Evolutionary conservation across 2,329 filamentous ascomycete genomes (phyloP), one percentile per base, ranked within the genome.

Genomic region (Biscogniauxia marginata): DNA sequence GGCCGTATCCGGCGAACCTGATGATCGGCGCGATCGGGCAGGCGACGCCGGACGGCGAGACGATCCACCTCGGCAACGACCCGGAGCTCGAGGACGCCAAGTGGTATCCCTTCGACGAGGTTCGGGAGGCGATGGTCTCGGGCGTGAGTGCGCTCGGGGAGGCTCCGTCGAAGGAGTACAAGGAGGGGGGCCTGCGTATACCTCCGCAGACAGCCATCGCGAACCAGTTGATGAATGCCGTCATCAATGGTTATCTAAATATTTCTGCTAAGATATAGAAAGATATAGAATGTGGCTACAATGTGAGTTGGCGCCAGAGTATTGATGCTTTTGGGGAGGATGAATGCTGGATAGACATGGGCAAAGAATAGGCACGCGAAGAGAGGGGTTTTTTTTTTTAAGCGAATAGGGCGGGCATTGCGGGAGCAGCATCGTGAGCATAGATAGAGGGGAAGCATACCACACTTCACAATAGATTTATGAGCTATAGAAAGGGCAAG

Each of bases 1-100:
- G 91, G 91, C 91, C 91, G 2, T 95, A 91, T 70, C 91, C 91
- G 0, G 86, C 89, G 0, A 93, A 87, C 66, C 71, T 96, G 65
- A 95, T 96, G 89, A 90, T 96, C 64, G 91, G 82, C 3, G 93
- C 93, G 1, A 87, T 99, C 65, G 93, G 88, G 0, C 93, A 98
- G 77, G 91, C 92, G 2, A 77, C 90, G 19, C 89, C 90, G 0
- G 75, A 76, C 1, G 91, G 91, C 22, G 95, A 99, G 79, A 82
- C 75, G 25, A 92, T 99, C 51, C 83, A 86, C 66, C 76, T 99
- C 3, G 86, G 89, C 13, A 89, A 98, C 72, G 95, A 99, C 71
- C 90, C 91, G 0, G 95, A 99, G 77, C 74, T 99, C 60, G 91
- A 96, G 70, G 84, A 89, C 73, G 95, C 95, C 3, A 88, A 85